A percentile compares a stretch with the other conserved stretches of the same genome.
These are phyloP conservation scores for Suillus decipiens DNA, from an alignment of 768 basidiomycete genomes.

Conservation along the genomic window DNA sequence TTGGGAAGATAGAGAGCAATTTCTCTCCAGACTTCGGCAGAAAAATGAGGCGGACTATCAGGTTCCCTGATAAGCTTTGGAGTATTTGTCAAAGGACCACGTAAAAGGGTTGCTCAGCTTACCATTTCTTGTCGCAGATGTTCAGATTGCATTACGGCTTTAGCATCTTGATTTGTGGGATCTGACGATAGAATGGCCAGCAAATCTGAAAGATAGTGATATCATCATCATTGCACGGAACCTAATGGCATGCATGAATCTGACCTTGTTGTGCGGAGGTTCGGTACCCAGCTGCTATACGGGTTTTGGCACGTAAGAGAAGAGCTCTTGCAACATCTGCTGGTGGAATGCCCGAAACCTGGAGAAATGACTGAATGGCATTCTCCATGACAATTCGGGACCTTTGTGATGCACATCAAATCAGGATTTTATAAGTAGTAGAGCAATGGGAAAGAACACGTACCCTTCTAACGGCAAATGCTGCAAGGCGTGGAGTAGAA, in stretches of 20 bases:
- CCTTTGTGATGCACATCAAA: constrained; percentile 10
- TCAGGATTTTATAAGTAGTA: constrained; percentile 6
- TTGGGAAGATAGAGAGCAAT: constrained; percentile 63
- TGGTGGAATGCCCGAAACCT: constrained; percentile 52
- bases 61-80: constrained; percentile 37
- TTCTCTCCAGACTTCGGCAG: constrained; percentile 68
- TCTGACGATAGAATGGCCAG: constrained; percentile 63
- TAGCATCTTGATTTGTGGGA: constrained; percentile 71
- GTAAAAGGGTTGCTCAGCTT: constrained; percentile 14
- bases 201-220: constrained; percentile 46
- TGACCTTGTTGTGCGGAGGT: constrained; percentile 68
- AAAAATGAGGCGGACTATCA: constrained; percentile 50
- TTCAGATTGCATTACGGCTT: constrained; percentile 55
- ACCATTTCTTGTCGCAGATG: constrained; percentile 60
- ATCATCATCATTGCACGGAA: not conserved
- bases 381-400: constrained; percentile 46
- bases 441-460: constrained; percentile 19
- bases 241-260: not conserved
- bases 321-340: constrained; percentile 59
- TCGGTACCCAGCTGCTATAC: constrained; percentile 57
- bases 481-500: constrained; percentile 77
- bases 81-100: constrained; percentile 8
- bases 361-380: constrained; percentile 69
- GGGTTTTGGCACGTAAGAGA: constrained; percentile 65
- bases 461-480: constrained; percentile 75